Base-by-base conservation (phyloP, 2,329 filamentous ascomycete species). In the Cordyceps tenuipes region DNA sequence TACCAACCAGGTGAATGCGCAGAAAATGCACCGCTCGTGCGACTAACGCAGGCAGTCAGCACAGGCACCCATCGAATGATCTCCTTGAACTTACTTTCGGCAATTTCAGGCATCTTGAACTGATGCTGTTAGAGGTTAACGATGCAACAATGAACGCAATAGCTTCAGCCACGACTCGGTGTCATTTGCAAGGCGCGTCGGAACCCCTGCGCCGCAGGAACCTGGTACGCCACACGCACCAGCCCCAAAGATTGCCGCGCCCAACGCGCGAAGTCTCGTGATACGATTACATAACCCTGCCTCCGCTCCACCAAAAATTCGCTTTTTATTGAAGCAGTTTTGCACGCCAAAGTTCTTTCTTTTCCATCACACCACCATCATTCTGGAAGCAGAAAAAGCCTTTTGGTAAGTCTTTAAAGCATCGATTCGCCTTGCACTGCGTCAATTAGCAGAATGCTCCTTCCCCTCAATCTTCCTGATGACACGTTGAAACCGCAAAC, bases 21-120 rank as follows among this genome's bases (percentile, higher is more conserved):
- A 99, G 83, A 71, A 87, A 95, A 71, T 96, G 89, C 54, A 95
- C 90, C 65, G 93, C 84, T 48, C 92, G 89, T 21, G 91, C 89
- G 65, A 97, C 88, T 86, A n/a, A 55, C 31, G n/a, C 39, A 3
- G 15, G 5, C 31, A 8, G 19, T 66, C 21, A 64, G 63, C 49
- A 55, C 10, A 29, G 10, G 23, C 46, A 4, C 55, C 54, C 43
- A 2, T 49, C 21, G 58, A 19, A 48, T 60, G 4, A 44, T 12
- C 5, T 15, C 29, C 13, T 12, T 36, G 2, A 15, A 52, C 66
- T 55, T 63, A 81, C 82, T 79, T 76, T 86, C 83, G 47, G 82
- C 82, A 57, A 86, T 85, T 66, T 86, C 83, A 61, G 83, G 83
- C 83, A 86, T 86, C 26, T 63, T 74, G 44, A 34, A 61, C 19